Conservation (phyloP, 2,329 filamentous ascomycete species). For the Aureobasidium musti region DNA sequence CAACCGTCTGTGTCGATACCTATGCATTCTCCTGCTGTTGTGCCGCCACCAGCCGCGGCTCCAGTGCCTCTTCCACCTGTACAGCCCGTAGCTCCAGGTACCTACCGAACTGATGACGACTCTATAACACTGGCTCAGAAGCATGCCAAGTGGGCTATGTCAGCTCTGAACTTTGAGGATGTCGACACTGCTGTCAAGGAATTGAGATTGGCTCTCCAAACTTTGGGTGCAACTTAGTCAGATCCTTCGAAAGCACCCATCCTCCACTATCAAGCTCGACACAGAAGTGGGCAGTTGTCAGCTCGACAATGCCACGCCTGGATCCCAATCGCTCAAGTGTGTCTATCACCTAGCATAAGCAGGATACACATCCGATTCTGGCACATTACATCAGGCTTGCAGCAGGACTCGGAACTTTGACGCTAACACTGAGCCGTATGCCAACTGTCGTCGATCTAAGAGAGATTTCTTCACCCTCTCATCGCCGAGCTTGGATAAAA, state of each 20-base stretch:
- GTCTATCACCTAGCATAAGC: neutral
- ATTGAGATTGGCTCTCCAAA: constrained; percentile 70
- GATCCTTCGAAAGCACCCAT: too few species aligned
- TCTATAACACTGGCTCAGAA: constrained; percentile 82
- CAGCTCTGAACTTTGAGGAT: constrained; percentile 94
- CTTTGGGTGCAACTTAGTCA: constrained; percentile 63
- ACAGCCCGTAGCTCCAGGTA: constrained; percentile 43
- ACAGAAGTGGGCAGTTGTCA: neutral
- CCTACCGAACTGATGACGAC: constrained; percentile 64
- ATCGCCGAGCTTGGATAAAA: neutral
- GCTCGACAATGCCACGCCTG: neutral
- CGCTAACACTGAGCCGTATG: neutral
- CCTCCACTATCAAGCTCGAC: neutral
- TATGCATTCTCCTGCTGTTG: constrained; percentile 35
- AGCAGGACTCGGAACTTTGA: too few species aligned
- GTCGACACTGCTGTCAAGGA: constrained; percentile 87
- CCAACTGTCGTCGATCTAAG: neutral
- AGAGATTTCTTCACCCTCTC: neutral
- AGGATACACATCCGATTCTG: neutral
- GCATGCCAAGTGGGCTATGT: constrained; percentile 96
- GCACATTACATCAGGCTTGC: neutral
- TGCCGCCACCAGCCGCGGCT: constrained; percentile 33
- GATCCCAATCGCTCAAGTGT: neutral
- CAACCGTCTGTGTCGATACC: constrained; percentile 34
- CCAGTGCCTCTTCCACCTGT: constrained; percentile 30